These are phyloP conservation scores for Nannochloropsis salina DNA, from an alignment of 108 stramenopile genomes.

Conservation along the genomic window DNA sequence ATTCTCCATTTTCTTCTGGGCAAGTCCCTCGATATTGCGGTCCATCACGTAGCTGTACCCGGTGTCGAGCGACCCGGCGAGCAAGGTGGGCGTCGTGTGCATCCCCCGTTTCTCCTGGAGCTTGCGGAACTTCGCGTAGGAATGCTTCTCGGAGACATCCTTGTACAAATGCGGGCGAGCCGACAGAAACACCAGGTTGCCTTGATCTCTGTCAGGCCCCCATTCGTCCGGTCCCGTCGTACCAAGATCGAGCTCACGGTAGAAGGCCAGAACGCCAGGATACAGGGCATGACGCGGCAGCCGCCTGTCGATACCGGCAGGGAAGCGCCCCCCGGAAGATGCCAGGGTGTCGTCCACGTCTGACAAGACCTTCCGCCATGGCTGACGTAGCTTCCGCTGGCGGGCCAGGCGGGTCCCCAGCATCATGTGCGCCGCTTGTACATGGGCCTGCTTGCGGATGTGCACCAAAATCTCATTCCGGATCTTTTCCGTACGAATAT, in stretches of 20 bases:
- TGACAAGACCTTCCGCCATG: conserved; percentile 91
- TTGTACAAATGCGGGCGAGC: conserved; percentile 97
- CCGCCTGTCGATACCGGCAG: conserved; percentile 78
- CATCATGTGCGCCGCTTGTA: conserved; percentile 66
- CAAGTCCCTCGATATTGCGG: conserved; percentile 80
- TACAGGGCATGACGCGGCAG: conserved; percentile 54
- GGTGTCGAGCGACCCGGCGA: conserved; percentile 85
- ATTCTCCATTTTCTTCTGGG: conserved; percentile 79
- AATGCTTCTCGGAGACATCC: conserved; percentile 63
- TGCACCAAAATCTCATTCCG: conserved; percentile 83
- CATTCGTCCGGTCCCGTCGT: conserved; percentile 80
- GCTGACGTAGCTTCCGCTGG: conserved; percentile 42
- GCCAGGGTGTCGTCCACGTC: conserved; percentile 96
- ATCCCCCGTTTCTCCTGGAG: conserved; percentile 63
- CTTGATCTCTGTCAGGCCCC: conserved; percentile 57
- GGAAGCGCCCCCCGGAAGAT: conserved; percentile 84
- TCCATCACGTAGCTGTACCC: conserved; percentile 79
- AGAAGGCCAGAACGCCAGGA: conserved; percentile 92
- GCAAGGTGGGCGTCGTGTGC: conserved; percentile 86
- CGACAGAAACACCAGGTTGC: conserved; percentile 90
- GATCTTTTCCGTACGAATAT: conserved; percentile 74
- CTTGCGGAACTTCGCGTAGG: conserved; percentile 78
- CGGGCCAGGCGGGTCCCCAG: conserved; percentile 40
- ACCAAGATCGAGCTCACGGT: conserved; percentile 80
- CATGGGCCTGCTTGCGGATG: conserved; percentile 80